These are phyloP conservation scores for Fagus sylvatica DNA, from an alignment of 306 rosid genomes.

Conservation along the genomic window DNA sequence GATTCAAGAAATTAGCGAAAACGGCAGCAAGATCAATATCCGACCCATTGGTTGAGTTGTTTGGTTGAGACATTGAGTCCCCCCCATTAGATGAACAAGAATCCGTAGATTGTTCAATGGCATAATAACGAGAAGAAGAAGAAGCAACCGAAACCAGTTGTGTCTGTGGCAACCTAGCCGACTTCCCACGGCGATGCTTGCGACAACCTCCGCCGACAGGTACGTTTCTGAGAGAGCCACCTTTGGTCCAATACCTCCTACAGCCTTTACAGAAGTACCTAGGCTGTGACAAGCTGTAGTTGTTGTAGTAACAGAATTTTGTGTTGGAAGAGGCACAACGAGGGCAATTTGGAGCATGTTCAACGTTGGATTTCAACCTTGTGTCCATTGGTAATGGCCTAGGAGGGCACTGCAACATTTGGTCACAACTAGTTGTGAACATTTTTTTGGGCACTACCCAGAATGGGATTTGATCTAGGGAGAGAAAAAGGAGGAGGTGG, in stretches of 20 bases:
- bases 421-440: conserved; percentile 12
- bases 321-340: conserved; percentile 90
- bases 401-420: conserved; percentile 32
- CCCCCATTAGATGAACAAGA: conserved; percentile 13
- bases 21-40: conserved; percentile 78
- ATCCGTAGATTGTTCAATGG: not conserved
- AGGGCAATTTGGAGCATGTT: conserved; percentile 79
- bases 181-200: conserved; percentile 53
- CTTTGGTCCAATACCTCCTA: conserved; percentile 92
- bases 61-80: not conserved
- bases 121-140: not conserved
- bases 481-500: not conserved
- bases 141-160: not conserved
- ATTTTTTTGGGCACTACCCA: not conserved
- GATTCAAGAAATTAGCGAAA: conserved; percentile 69
- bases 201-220: conserved; percentile 86
- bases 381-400: conserved; percentile 21
- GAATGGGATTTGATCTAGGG: not conserved
- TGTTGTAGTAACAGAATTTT: conserved; percentile 95
- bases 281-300: conserved; percentile 94
- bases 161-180: not conserved
- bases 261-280: conserved; percentile 87
- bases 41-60: conserved; percentile 19
- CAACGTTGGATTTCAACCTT: conserved; percentile 60
- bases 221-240: conserved; percentile 81